Conservation (phyloP, 805 yeast species). For the Kuraishia floccosa region DNA sequence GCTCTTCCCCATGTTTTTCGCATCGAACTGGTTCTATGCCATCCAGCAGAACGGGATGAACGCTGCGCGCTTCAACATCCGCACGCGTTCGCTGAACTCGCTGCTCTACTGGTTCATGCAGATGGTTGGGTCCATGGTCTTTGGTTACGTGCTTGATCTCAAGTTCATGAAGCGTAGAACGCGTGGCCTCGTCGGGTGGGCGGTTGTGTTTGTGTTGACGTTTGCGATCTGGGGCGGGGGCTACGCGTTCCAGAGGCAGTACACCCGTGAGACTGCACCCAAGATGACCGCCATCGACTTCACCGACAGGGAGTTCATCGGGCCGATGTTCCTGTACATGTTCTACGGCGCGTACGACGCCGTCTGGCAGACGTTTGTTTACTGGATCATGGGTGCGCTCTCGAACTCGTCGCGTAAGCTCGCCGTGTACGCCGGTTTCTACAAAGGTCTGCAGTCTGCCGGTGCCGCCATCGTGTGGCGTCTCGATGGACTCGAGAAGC, state of each 20-base stretch:
- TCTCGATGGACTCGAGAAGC: constrained; percentile 27
- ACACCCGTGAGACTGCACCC: background rate
- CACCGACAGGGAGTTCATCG: constrained; percentile 34
- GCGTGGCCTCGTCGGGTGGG: constrained; percentile 33
- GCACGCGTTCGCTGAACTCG: constrained; percentile 48
- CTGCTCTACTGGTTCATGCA: constrained; percentile 46
- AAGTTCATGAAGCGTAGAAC: constrained; percentile 22
- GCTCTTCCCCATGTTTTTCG: constrained; percentile 46
- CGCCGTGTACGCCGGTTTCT: constrained; percentile 48
- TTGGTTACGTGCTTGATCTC: constrained; percentile 37
- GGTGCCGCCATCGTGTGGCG: constrained; percentile 56
- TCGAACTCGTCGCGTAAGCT: constrained; percentile 45
- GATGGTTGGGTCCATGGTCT: constrained; percentile 38
- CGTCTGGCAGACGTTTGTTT: constrained; percentile 43
- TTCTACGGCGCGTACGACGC: constrained; percentile 53
- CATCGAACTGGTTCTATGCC: constrained; percentile 54
- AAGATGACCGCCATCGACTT: constrained; percentile 24
- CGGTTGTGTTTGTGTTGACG: constrained; percentile 22
- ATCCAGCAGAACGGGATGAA: constrained; percentile 48
- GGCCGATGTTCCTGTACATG: constrained; percentile 53
- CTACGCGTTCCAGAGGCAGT: constrained; percentile 5
- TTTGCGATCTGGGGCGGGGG: constrained; percentile 51
- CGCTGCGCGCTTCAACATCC: constrained; percentile 39
- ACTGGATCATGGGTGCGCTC: constrained; percentile 50
- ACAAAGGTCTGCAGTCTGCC: constrained; percentile 54